A percentile compares a stretch with the other conserved stretches of the same genome.
phyloP scores from a whole-genome alignment of 2,329 filamentous ascomycete genomes.

The Ophioceras dolichostomum region DNA sequence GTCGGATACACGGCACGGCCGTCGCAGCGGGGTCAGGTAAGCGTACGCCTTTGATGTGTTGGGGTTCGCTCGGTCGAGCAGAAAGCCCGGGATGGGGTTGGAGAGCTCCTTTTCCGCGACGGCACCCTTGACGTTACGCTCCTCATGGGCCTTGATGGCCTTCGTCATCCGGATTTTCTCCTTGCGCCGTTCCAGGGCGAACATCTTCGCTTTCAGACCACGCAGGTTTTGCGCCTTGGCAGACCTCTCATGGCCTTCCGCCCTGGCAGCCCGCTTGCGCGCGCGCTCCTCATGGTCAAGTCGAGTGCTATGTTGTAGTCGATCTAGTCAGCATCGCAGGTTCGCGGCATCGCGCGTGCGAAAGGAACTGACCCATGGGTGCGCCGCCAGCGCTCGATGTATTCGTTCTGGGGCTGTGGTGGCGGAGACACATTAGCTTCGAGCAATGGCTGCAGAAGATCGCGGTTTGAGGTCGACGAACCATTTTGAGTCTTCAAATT shows the following conservation, averaged over 20 bases:
- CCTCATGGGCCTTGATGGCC: slow-evolving; percentile 86
- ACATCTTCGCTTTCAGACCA: slow-evolving; percentile 82
- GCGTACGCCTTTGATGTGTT: slow-evolving; percentile 19
- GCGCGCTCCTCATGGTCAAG: slow-evolving; percentile 77
- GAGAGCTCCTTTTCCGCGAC: slow-evolving; percentile 66
- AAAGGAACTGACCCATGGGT: slow-evolving; percentile 24
- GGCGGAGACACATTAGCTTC: neutral
- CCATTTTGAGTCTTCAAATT: too few relatives aligned
- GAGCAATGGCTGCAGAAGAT: neutral
- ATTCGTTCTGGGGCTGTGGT: slow-evolving; percentile 73
- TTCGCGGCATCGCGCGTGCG: neutral
- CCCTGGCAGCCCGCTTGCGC: slow-evolving; percentile 74
- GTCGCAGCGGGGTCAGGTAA: neutral
- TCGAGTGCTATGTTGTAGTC: slow-evolving; percentile 25
- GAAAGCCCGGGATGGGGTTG: slow-evolving; percentile 80
- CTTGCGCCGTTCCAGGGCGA: slow-evolving; percentile 85
- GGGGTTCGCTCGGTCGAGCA: slow-evolving; percentile 65
- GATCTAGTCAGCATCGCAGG: slow-evolving; percentile 10
- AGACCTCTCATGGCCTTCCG: slow-evolving; percentile 72
- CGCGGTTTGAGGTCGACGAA: too few relatives aligned
- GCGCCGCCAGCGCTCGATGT: slow-evolving; percentile 70
- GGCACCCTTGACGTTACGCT: slow-evolving; percentile 84
- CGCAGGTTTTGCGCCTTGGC: slow-evolving; percentile 88
- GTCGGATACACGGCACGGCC: neutral
- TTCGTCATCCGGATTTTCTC: slow-evolving; percentile 99